Percentiles rank a stretch among this genome's conserved stretches.
Evolutionary conservation across 345 rosid genomes (phyloP).

Genomic region (Syzygium grande): DNA sequence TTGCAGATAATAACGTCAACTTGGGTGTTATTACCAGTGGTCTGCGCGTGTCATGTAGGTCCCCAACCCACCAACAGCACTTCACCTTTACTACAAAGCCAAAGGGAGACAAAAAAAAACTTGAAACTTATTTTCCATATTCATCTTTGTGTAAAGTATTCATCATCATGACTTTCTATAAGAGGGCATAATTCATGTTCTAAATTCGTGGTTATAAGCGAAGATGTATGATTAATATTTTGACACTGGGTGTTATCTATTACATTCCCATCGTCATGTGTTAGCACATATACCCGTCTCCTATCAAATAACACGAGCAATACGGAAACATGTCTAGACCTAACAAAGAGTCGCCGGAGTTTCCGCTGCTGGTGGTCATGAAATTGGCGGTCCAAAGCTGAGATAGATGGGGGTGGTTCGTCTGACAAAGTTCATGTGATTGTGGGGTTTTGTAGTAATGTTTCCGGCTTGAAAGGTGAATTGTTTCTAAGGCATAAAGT

Average conservation of each 20-base stretch:
- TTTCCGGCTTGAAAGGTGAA: background rate
- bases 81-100: background rate
- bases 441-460: constrained; percentile 7
- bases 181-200: background rate
- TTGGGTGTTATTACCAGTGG: background rate
- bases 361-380: background rate
- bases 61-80: background rate
- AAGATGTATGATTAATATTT: background rate
- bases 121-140: background rate
- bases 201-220: accelerated
- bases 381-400: background rate
- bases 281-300: background rate
- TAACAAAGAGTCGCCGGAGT: background rate
- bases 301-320: accelerated
- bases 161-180: background rate
- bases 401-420: background rate
- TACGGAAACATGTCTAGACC: background rate
- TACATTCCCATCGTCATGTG: background rate
- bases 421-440: constrained; percentile 14
- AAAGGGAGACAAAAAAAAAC: background rate
- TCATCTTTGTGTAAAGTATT: background rate
- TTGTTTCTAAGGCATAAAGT: background rate
- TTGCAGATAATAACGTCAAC: background rate
- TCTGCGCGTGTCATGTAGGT: background rate
- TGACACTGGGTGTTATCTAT: background rate